Evolutionary conservation across 495 filamentous ascomycete species (phyloP).

Genomic region (Xylaria flabelliformis): DNA sequence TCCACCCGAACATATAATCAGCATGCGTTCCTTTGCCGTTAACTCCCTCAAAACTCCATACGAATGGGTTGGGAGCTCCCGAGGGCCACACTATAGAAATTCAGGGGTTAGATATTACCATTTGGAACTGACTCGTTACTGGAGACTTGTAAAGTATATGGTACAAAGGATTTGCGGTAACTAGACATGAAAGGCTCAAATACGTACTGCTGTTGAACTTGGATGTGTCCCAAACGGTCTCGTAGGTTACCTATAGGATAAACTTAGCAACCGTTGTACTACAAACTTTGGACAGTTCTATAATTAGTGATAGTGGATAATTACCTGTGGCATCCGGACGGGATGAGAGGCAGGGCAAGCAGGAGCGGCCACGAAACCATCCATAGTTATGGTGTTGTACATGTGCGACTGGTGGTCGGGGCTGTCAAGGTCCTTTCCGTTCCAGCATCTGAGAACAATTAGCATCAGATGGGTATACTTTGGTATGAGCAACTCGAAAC

Average conservation of each 20-base stretch:
- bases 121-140: not conserved
- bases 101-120: slow-evolving; percentile 4
- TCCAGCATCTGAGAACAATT: slow-evolving; percentile 54
- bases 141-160: not conserved
- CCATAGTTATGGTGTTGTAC: slow-evolving; percentile 48
- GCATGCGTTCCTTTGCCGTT: slow-evolving; percentile 54
- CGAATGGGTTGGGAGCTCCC: slow-evolving; percentile 54
- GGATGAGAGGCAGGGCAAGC: slow-evolving; percentile 58
- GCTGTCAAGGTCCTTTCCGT: slow-evolving; percentile 62
- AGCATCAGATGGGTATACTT: not conserved
- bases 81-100: slow-evolving; percentile 46
- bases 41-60: slow-evolving; percentile 51
- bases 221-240: slow-evolving; percentile 27
- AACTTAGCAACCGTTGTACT: not conserved
- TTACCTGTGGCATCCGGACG: slow-evolving; percentile 54
- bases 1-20: slow-evolving; percentile 56
- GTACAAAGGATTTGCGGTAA: not conserved
- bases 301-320: slow-evolving; percentile 40
- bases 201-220: slow-evolving; percentile 43
- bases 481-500: slow-evolving; percentile 25
- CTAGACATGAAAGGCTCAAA: too few species aligned
- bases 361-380: slow-evolving; percentile 47
- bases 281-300: not conserved
- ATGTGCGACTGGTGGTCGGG: slow-evolving; percentile 62
- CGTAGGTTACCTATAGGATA: slow-evolving; percentile 6